Evolutionary conservation across 1,139 yeast genomes (phyloP).

Genomic region (Kodamaea sp.): DNA sequence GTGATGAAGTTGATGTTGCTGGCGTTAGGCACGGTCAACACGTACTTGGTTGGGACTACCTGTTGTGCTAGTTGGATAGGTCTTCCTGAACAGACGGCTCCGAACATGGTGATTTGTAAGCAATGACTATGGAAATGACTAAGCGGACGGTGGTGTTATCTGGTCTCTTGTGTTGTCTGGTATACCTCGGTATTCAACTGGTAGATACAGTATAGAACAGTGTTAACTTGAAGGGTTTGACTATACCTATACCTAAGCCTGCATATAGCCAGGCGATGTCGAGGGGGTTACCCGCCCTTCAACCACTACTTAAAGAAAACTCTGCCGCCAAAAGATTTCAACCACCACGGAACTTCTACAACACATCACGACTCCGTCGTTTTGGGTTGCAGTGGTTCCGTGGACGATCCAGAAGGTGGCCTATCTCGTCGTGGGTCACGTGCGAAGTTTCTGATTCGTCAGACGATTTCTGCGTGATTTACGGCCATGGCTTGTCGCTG

Average conservation of each 20-base stretch:
- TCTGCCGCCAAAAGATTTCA: conserved; percentile 3
- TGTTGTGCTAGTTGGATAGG: conserved; percentile 59
- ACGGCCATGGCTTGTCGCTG: conserved; percentile 36
- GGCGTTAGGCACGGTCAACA: conserved; percentile 62
- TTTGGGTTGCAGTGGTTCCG: no score
- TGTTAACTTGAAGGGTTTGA: no score
- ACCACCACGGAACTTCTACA: neutral
- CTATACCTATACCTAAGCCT: no score
- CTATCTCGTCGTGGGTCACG: conserved; percentile 5
- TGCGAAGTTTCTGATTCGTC: no score
- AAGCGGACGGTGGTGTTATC: no score
- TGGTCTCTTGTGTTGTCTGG: no score
- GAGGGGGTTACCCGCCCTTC: conserved; percentile 16
- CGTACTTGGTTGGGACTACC: conserved; percentile 63
- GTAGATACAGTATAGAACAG: no score
- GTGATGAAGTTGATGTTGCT: conserved; percentile 70
- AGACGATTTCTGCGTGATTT: no score
- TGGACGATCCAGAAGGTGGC: conserved; percentile 18
- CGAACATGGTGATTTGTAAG: no score
- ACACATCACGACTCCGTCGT: conserved; percentile 9
- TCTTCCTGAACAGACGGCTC: conserved; percentile 59
- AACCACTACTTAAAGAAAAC: conserved; percentile 7
- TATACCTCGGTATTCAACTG: no score
- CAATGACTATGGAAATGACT: no score
- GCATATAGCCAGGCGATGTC: neutral